These are phyloP conservation scores for Colletotrichum truncatum DNA, from an alignment of 2,329 filamentous ascomycete genomes.

Conservation along the genomic window DNA sequence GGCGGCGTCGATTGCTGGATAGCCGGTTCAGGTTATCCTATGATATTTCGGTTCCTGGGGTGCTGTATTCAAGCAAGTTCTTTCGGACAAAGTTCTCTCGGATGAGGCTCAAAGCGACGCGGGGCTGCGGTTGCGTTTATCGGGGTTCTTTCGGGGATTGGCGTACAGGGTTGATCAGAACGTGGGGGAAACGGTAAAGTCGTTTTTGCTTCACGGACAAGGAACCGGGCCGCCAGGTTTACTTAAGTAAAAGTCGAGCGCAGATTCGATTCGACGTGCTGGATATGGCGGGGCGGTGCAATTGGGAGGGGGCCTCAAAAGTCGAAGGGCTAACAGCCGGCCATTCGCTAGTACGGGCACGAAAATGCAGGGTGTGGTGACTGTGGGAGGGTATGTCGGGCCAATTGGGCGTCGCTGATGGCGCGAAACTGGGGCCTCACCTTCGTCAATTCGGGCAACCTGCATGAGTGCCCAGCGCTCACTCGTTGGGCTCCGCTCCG, in stretches of 20 bases:
- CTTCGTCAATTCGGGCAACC: constrained; percentile 11
- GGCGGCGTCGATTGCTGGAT: too few relatives aligned
- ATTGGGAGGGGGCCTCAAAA: constrained; percentile 30
- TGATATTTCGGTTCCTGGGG: constrained; percentile 1
- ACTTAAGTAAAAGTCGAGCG: constrained; percentile 22
- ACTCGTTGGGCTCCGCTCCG: constrained; percentile 23
- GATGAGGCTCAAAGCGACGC: constrained; percentile 13
- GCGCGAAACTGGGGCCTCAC: constrained; percentile 1
- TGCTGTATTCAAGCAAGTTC: neutral
- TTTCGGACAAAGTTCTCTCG: neutral
- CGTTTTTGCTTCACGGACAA: constrained; percentile 13
- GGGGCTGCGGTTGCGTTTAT: neutral
- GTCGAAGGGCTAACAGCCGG: neutral
- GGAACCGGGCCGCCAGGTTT: constrained; percentile 17
- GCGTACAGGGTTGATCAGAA: neutral
- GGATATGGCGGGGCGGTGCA: constrained; percentile 26
- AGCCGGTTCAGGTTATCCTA: too few relatives aligned
- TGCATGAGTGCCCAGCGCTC: constrained; percentile 32
- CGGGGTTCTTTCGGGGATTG: constrained; percentile 2
- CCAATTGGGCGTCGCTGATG: constrained; percentile 7
- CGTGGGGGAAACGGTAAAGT: constrained; percentile 7
- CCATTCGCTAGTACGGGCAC: constrained; percentile 17
- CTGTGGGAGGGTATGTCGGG: neutral
- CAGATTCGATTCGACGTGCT: constrained; percentile 1
- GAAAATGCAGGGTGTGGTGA: constrained; percentile 15